Evolutionary conservation across 2,329 filamentous ascomycete species (phyloP).

Genomic region (Ceratocystis diversiconidia): DNA sequence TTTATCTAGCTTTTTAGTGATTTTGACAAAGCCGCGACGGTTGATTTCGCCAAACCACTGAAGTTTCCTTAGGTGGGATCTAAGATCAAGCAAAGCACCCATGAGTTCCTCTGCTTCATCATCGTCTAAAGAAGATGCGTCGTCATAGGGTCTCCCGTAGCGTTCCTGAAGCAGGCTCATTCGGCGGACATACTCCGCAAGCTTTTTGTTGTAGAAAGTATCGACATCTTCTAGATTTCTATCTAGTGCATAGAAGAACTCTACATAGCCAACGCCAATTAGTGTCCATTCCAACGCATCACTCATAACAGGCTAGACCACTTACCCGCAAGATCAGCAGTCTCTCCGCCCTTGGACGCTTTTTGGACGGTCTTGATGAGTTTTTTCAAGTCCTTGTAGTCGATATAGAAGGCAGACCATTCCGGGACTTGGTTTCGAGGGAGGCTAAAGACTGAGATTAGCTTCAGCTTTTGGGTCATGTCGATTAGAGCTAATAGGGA

Average conservation of each 20-base stretch:
- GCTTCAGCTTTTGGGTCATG: not conserved
- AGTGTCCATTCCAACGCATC: not conserved
- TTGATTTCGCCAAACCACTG: slow-evolving; percentile 99
- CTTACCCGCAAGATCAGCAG: slow-evolving; percentile 76
- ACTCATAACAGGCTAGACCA: slow-evolving; percentile 20
- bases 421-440: slow-evolving; percentile 75
- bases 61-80: slow-evolving; percentile 75
- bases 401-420: slow-evolving; percentile 72
- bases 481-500: slow-evolving; percentile 12
- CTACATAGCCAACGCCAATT: slow-evolving; percentile 34
- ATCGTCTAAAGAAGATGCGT: slow-evolving; percentile 59
- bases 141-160: slow-evolving; percentile 61
- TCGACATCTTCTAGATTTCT: slow-evolving; percentile 96
- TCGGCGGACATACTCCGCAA: slow-evolving; percentile 67
- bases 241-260: slow-evolving; percentile 93
- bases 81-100: slow-evolving; percentile 75
- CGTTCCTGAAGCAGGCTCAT: slow-evolving; percentile 76
- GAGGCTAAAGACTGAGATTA: slow-evolving; percentile 35
- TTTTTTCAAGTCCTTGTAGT: slow-evolving; percentile 89
- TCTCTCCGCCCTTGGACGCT: slow-evolving; percentile 51
- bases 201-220: slow-evolving; percentile 93
- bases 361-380: slow-evolving; percentile 70
- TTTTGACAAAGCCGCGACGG: slow-evolving; percentile 86
- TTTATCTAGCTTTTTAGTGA: slow-evolving; percentile 97
- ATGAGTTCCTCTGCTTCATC: slow-evolving; percentile 87